Base-by-base conservation (phyloP, 2,329 filamentous ascomycete species). In the Aspergillus sp. region DNA sequence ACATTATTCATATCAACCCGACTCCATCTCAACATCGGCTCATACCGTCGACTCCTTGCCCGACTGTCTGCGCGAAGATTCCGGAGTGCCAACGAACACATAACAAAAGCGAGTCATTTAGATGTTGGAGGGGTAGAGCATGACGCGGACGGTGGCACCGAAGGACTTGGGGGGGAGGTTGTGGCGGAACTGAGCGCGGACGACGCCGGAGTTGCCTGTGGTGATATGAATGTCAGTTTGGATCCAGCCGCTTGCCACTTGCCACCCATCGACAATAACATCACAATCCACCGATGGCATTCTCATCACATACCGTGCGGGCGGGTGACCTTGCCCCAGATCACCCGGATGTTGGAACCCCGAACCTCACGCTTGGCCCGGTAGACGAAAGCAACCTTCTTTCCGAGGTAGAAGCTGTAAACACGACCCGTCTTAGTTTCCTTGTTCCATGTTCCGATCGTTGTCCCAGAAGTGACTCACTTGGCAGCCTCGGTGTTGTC, bases 321-420 rank as follows among this genome's bases (percentile, higher is more conserved):
- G 75, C 91, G 84, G 76, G 91, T 96, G 76, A 97, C 88, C 85
- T 96, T 97, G 83, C 93, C 93, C 91, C 92, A 97, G 83, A 97
- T 97, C 70, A 97, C 88, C 75, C 93, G 87, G 81, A 97, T 95
- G 88, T 97, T 97, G 78, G 91, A 93, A 76, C 94, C 94, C 72
- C 93, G 89, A 74, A 96, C 85, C 84, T 96, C 91, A 81, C 87
- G 92, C 80, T 90, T 87, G 70, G 88, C 93, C 75, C 92, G 91
- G 86, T 97, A 99, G 80, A 99, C 91, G 80, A 91, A 99, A 77
- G 94, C 94, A 77, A 97, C 87, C 83, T 92, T 92, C 89, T 99
- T 99, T 81, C 94, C 94, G 66, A 91, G 83, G 84, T 99, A 99
- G 89, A 97, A 97, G 81, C 76, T 80, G 60, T 55, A 46, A 36